A percentile compares a stretch with the other conserved stretches of the same genome.
phyloP scores from a whole-genome alignment of 2,329 filamentous ascomycete genomes.

The Aschersonia sp. region DNA sequence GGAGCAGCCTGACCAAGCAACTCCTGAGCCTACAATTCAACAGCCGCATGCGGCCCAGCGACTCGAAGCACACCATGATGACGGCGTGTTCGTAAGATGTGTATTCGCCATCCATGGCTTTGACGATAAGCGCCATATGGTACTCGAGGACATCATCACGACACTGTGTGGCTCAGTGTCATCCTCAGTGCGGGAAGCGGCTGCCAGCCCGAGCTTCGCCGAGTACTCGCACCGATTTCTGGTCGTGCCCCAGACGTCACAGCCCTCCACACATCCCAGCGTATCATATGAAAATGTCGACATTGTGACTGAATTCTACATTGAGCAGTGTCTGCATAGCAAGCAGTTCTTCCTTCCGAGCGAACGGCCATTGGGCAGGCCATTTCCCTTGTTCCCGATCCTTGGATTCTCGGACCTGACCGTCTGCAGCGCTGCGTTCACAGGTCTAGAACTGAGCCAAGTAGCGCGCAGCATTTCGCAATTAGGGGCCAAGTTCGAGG shows the following conservation, averaged over 20 bases:
- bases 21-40: conserved; percentile 3
- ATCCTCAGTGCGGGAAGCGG: conserved; percentile 25
- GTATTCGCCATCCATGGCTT: conserved; percentile 49
- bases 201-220: conserved; percentile 13
- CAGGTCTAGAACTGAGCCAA: conserved; percentile 72
- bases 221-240: conserved; percentile 28
- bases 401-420: conserved; percentile 52
- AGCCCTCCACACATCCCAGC: conserved; percentile 27
- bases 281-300: conserved; percentile 23
- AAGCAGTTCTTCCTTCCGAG: conserved; percentile 57
- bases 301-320: conserved; percentile 77
- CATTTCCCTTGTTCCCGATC: conserved; percentile 59
- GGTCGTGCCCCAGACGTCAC: conserved; percentile 38
- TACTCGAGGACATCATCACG: conserved; percentile 30
- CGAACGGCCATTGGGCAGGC: conserved; percentile 58
- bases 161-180: conserved; percentile 32
- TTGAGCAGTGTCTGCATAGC: conserved; percentile 74
- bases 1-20: conserved; percentile 1
- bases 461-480: conserved; percentile 62
- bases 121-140: conserved; percentile 30
- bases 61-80: conserved; percentile 3
- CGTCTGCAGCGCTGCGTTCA: conserved; percentile 72
- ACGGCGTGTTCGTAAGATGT: conserved; percentile 37
- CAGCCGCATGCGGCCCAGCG: conserved; percentile 2
- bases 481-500: conserved; percentile 68